Percentiles rank a stretch among this genome's conserved stretches.
Evolutionary conservation across 2,329 filamentous ascomycete genomes (phyloP).

Genomic region (Blumeria graminis): DNA sequence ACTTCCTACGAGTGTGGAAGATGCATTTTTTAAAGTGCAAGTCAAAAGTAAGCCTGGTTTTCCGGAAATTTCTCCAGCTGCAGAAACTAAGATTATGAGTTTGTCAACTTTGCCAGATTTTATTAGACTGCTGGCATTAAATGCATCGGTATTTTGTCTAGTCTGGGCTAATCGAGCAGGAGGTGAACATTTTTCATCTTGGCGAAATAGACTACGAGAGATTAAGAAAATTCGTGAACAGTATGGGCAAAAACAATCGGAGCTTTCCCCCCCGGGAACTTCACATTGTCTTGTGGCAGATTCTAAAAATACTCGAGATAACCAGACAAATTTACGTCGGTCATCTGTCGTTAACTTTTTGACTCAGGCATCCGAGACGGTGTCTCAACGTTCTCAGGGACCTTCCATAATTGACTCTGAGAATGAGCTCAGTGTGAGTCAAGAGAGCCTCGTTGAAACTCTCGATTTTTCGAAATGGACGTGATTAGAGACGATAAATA

Average conservation of each 20-base stretch:
- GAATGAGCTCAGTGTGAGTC: slow-evolving; percentile 10
- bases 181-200: slow-evolving; percentile 67
- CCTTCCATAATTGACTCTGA: slow-evolving; percentile 32
- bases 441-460: slow-evolving; percentile 13
- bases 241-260: slow-evolving; percentile 23
- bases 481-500: slow-evolving; percentile 4
- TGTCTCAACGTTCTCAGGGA: slow-evolving; percentile 33
- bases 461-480: slow-evolving; percentile 17
- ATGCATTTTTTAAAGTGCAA: slow-evolving; percentile 62
- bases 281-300: slow-evolving; percentile 9
- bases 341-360: slow-evolving; percentile 44
- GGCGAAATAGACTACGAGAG: slow-evolving; percentile 66
- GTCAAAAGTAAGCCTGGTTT: slow-evolving; percentile 75
- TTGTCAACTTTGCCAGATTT: slow-evolving; percentile 62
- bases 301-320: slow-evolving; percentile 29
- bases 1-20: slow-evolving; percentile 18
- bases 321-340: slow-evolving; percentile 32
- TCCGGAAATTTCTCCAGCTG: slow-evolving; percentile 73
- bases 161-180: slow-evolving; percentile 66
- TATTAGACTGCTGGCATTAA: slow-evolving; percentile 70
- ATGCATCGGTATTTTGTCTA: slow-evolving; percentile 75
- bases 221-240: slow-evolving; percentile 62
- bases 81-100: slow-evolving; percentile 71
- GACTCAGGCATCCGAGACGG: slow-evolving; percentile 29
- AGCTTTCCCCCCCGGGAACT: slow-evolving; percentile 13